Conservation (phyloP, 2,329 filamentous ascomycete species). For the Pseudocercospora musae region DNA sequence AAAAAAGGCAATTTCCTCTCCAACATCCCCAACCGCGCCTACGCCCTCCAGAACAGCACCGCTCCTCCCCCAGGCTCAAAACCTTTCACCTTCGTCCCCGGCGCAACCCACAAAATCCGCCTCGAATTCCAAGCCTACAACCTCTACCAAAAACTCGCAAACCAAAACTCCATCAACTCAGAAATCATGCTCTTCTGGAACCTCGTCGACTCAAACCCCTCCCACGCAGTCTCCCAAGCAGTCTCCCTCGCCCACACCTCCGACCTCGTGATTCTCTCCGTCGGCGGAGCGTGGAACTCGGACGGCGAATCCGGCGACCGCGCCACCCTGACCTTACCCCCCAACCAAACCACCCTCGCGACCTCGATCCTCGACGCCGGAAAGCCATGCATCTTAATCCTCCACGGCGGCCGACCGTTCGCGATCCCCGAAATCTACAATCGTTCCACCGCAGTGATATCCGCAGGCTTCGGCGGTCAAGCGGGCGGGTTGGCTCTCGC, state of each 20-base stretch:
- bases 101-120: slow-evolving; percentile 14
- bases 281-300: slow-evolving; percentile 15
- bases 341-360: slow-evolving; percentile 16
- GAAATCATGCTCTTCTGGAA: slow-evolving; percentile 21
- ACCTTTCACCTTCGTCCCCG: slow-evolving; percentile 14
- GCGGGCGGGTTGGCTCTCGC: slow-evolving; percentile 13
- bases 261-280: slow-evolving; percentile 11
- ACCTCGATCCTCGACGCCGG: slow-evolving; percentile 5
- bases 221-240: slow-evolving; percentile 11
- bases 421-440: slow-evolving; percentile 17
- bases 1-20: slow-evolving; percentile 19
- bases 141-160: slow-evolving; percentile 19
- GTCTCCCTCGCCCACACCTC: slow-evolving; percentile 5
- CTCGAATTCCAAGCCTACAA: slow-evolving; percentile 20
- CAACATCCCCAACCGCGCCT: slow-evolving; percentile 14
- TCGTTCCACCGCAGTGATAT: slow-evolving; percentile 10
- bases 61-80: slow-evolving; percentile 16
- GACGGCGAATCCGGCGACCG: slow-evolving; percentile 20
- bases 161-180: slow-evolving; percentile 17
- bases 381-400: slow-evolving; percentile 13
- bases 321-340: slow-evolving; percentile 12
- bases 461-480: slow-evolving; percentile 15
- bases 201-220: slow-evolving; percentile 10
- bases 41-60: slow-evolving; percentile 14
- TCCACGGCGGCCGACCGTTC: slow-evolving; percentile 17